Conservation (phyloP, 768 basidiomycete genomes). For the Lactarius quietus region DNA sequence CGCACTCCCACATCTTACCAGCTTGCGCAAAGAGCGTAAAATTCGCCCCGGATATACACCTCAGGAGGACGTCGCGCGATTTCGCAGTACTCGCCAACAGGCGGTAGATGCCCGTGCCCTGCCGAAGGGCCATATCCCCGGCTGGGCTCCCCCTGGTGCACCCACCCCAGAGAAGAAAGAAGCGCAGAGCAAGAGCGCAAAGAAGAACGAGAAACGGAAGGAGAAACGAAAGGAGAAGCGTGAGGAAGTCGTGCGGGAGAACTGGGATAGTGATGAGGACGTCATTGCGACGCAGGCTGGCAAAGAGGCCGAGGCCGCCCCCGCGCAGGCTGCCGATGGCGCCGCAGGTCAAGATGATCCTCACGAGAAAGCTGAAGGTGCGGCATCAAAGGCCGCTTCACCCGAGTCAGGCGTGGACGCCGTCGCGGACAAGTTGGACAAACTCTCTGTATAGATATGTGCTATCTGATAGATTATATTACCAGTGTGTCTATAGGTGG, state of each 20-base stretch:
- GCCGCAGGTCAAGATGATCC: slow-evolving; percentile 26
- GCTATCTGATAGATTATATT: slow-evolving; percentile 18
- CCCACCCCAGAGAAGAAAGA: slow-evolving; percentile 42
- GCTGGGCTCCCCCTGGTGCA: slow-evolving; percentile 54
- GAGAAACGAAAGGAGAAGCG: slow-evolving; percentile 76
- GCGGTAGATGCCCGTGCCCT: slow-evolving; percentile 61
- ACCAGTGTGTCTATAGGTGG: slow-evolving; percentile 21
- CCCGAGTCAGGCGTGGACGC: slow-evolving; percentile 32
- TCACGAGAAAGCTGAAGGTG: slow-evolving; percentile 1
- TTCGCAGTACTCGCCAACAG: slow-evolving; percentile 72
- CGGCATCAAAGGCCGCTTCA: slow-evolving; percentile 1
- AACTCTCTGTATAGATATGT: slow-evolving; percentile 43
- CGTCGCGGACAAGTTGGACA: slow-evolving; percentile 51
- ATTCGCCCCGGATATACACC: slow-evolving; percentile 93
- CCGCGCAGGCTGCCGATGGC: not conserved
- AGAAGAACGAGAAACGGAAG: slow-evolving; percentile 81
- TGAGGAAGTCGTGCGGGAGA: slow-evolving; percentile 59
- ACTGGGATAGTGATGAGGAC: slow-evolving; percentile 66
- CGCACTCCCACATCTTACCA: slow-evolving; percentile 32
- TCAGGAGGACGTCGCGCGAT: slow-evolving; percentile 88
- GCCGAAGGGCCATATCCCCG: slow-evolving; percentile 78
- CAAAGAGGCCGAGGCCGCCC: slow-evolving; percentile 1
- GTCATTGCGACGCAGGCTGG: slow-evolving; percentile 22
- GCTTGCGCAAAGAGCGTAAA: slow-evolving; percentile 82
- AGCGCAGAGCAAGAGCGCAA: slow-evolving; percentile 45